Evolutionary conservation across 495 filamentous ascomycete genomes (phyloP).

Genomic region (Margaritispora aquatica): DNA sequence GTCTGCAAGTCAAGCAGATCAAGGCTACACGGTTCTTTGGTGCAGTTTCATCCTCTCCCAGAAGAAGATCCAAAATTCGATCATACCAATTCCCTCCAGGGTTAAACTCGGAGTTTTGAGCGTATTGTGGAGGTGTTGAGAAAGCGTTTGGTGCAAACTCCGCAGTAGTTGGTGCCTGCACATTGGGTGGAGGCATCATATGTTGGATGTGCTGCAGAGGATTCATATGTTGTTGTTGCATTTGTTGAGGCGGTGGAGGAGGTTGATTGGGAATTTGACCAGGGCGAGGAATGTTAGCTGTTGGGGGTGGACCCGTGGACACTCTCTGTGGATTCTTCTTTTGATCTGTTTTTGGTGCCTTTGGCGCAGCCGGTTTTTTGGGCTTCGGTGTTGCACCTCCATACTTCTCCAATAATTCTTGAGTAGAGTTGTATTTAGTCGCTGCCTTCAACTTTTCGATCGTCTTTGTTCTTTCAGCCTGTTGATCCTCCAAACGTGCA

Average conservation of each 20-base stretch:
- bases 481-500: slow-evolving; percentile 60
- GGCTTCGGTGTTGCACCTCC: slow-evolving; percentile 55
- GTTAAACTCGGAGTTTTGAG: slow-evolving; percentile 29
- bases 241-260: slow-evolving; percentile 22
- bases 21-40: slow-evolving; percentile 86
- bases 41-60: slow-evolving; percentile 92
- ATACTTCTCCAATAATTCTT: slow-evolving; percentile 91
- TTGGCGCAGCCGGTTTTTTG: slow-evolving; percentile 11
- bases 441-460: slow-evolving; percentile 92
- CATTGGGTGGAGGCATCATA: slow-evolving; percentile 4
- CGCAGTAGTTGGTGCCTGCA: slow-evolving; percentile 23
- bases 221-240: slow-evolving; percentile 16
- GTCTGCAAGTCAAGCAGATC: slow-evolving; percentile 74
- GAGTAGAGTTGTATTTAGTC: slow-evolving; percentile 92
- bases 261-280: slow-evolving; percentile 15
- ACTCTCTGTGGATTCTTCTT: slow-evolving; percentile 10
- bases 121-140: slow-evolving; percentile 20
- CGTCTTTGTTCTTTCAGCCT: slow-evolving; percentile 72
- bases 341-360: slow-evolving; percentile 10
- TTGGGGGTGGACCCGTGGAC: slow-evolving; percentile 51
- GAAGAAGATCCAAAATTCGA: slow-evolving; percentile 79
- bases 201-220: slow-evolving; percentile 19
- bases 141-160: slow-evolving; percentile 56
- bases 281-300: slow-evolving; percentile 68
- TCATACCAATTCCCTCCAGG: slow-evolving; percentile 77